These are phyloP conservation scores for Drechslerella coelobrocha DNA, from an alignment of 2,329 filamentous ascomycete species.

Conservation along the genomic window DNA sequence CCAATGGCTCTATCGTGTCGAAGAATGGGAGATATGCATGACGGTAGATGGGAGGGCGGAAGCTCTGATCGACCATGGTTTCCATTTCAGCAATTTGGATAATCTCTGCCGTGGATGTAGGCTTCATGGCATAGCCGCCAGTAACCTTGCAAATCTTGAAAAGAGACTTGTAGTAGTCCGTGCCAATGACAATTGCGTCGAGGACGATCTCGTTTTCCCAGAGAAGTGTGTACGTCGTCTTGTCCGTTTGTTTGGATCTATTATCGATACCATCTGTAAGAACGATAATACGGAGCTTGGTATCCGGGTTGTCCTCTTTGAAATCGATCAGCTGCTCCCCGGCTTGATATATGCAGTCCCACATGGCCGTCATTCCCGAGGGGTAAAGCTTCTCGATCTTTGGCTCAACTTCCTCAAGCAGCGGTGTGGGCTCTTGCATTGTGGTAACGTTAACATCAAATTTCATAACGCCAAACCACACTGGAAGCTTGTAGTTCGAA, in stretches of 20 bases:
- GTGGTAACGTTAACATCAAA: constrained; percentile 28
- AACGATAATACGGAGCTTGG: constrained; percentile 44
- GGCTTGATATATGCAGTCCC: constrained; percentile 48
- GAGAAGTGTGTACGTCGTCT: constrained; percentile 36
- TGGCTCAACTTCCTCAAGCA: constrained; percentile 33
- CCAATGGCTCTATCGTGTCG: constrained; percentile 38
- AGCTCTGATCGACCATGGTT: constrained; percentile 47
- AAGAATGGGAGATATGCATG: constrained; percentile 38
- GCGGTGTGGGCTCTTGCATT: constrained; percentile 38
- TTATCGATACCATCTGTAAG: constrained; percentile 49
- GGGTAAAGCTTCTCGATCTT: constrained; percentile 36
- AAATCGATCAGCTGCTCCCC: constrained; percentile 40
- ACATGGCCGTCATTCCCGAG: constrained; percentile 39
- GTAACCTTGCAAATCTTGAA: constrained; percentile 46
- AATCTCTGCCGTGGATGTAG: constrained; percentile 36
- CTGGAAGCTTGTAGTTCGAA: constrained; percentile 43
- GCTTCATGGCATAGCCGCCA: constrained; percentile 49
- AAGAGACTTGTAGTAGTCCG: constrained; percentile 29
- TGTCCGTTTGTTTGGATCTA: constrained; percentile 39
- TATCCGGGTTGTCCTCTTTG: constrained; percentile 46
- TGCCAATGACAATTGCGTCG: constrained; percentile 41
- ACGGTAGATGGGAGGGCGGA: constrained; percentile 27
- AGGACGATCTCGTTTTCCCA: constrained; percentile 47
- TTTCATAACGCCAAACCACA: constrained; percentile 47
- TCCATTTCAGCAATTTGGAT: constrained; percentile 47